Percentiles rank a stretch among this genome's conserved stretches.
phyloP scores from a whole-genome alignment of 1,284 basidiomycete genomes.

The Porphyrellus sp. region DNA sequence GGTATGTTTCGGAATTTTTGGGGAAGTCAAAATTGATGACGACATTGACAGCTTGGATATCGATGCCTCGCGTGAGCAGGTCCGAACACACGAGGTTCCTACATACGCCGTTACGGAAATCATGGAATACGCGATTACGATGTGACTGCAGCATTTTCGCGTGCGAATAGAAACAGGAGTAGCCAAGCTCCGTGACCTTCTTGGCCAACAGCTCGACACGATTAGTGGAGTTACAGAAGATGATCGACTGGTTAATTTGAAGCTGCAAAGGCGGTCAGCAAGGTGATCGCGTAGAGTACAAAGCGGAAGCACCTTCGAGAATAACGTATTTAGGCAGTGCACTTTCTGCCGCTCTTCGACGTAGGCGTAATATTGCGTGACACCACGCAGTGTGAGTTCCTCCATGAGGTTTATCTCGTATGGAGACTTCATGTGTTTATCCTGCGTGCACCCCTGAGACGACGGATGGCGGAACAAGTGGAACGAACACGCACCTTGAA shows the following conservation, averaged over 20 bases:
- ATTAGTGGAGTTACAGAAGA: slow-evolving; percentile 99
- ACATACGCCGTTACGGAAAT: slow-evolving; percentile 97
- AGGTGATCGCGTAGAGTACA: not conserved
- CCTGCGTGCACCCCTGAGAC: slow-evolving; percentile 46
- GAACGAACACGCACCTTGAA: slow-evolving; percentile 71
- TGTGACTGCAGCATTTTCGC: slow-evolving; percentile 99
- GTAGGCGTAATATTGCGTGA: slow-evolving; percentile 99
- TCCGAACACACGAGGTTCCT: slow-evolving; percentile 97
- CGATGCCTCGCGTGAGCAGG: slow-evolving; percentile 97
- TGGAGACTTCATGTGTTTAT: slow-evolving; percentile 96
- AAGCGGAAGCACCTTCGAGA: slow-evolving; percentile 72
- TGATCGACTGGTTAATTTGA: slow-evolving; percentile 99
- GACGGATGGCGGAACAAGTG: not conserved
- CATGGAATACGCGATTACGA: slow-evolving; percentile 99
- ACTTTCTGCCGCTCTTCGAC: slow-evolving; percentile 99
- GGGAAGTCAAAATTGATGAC: slow-evolving; percentile 99
- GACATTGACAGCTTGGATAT: slow-evolving; percentile 99
- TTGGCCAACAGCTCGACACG: slow-evolving; percentile 98
- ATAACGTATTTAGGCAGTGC: slow-evolving; percentile 96
- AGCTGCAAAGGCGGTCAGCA: slow-evolving; percentile 54
- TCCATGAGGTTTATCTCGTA: slow-evolving; percentile 99
- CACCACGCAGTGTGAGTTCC: slow-evolving; percentile 96
- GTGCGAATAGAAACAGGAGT: slow-evolving; percentile 99
- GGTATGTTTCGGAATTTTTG: slow-evolving; percentile 97
- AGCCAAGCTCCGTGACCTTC: slow-evolving; percentile 98